A percentile compares a stretch with the other conserved stretches of the same genome.
Evolutionary conservation across 257 asterid species (phyloP).

Genomic region (Jacaranda mimosifolia): DNA sequence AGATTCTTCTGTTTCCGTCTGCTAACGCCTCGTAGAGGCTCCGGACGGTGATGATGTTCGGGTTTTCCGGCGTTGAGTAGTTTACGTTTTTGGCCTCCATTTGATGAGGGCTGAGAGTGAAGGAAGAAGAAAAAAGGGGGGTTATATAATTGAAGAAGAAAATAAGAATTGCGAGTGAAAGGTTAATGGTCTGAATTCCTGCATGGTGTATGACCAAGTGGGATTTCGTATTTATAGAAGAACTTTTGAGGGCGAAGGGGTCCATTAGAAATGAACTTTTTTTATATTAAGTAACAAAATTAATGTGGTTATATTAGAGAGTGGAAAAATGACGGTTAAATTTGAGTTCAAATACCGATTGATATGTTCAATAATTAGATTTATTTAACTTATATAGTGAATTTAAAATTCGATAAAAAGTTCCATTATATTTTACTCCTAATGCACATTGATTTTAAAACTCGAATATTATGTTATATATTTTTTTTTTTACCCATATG

Average conservation of each 20-base stretch:
- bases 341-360: too few species aligned
- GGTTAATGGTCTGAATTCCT: neutral
- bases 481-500: too few species aligned
- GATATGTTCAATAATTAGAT: too few species aligned
- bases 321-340: too few species aligned
- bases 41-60: constrained; percentile 53
- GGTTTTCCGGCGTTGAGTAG: constrained; percentile 19
- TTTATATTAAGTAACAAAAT: too few species aligned
- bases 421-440: too few species aligned
- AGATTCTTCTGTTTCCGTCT: constrained; percentile 41
- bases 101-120: neutral
- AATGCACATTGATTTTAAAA: too few species aligned
- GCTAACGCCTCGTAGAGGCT: constrained; percentile 68
- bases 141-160: neutral
- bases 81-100: neutral
- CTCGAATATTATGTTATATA: too few species aligned
- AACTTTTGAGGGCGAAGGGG: neutral
- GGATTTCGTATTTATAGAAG: neutral
- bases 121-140: too few species aligned
- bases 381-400: too few species aligned
- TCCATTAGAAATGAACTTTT: neutral
- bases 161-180: neutral
- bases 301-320: too few species aligned
- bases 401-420: too few species aligned
- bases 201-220: neutral